Evolutionary conservation across 202 grass and related monocot species (phyloP), one percentile per base, ranked within the genome.

Genomic region (Miscanthus sacchariflorus): DNA sequence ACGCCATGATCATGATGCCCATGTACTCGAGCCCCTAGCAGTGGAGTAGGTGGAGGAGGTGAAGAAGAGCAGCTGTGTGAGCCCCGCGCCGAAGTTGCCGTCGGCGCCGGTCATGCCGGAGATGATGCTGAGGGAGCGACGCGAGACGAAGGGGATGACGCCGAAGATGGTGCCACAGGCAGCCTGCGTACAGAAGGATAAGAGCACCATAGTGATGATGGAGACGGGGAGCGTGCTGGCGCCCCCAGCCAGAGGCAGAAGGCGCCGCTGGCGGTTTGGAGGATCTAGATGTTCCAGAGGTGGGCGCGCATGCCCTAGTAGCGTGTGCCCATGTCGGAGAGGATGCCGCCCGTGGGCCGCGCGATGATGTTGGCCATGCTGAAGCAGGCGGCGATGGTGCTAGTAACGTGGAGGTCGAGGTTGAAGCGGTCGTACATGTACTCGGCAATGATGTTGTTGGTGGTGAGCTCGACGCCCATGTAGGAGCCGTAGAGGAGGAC

Each of bases 41-140:
- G 89, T 97, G 40, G 89, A 87, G 78, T 93, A 93, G 3, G 17
- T 63, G 3, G 88, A 88, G 0, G 90, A 91, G 1, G 95, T 97
- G 66, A 97, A 97, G 84, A 94, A 97, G 30, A 94, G 89, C 18
- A 97, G 85, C 27, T 97, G 93, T n/a, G 93, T 95, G 40, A 97
- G 89, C 2, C 92, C 92, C 0, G 87, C 86, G 0, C 95, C 92
- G 3, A 97, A 75, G 75, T 94, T 97, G 1, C 95, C 95, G 0
- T 92, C 95, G 4, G 95, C 95, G 3, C 95, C 92, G 0, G 87
- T 91, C 95, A 97, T 61, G 18, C 95, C 95, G 5, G 72, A 90
- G 81, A 96, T 90, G 74, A 96, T 75, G 23, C 72, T 92, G 11
- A 96, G 94, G 7, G 95, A 94, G 33, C 92, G 90, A 0, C 92